phyloP scores from a whole-genome alignment of 768 basidiomycete species.

The Collybia mongolica region DNA sequence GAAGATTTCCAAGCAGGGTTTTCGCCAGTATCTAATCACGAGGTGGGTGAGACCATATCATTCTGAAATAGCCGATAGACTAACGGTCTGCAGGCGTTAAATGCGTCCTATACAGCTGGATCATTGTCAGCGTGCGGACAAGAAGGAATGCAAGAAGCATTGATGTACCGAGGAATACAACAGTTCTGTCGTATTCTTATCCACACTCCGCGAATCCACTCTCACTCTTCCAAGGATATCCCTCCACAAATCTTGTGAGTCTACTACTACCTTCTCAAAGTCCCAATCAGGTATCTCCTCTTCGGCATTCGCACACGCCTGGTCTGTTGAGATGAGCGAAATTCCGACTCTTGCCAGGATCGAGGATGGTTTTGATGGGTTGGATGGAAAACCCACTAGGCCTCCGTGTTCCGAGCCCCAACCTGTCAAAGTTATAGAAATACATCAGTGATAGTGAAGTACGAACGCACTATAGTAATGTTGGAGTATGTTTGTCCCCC shows the following conservation, averaged over 20 bases:
- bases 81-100: conserved; percentile 64
- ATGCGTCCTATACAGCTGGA: conserved; percentile 56
- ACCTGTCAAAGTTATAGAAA: no score
- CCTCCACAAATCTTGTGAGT: conserved; percentile 50
- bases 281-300: conserved; percentile 59
- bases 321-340: conserved; percentile 59
- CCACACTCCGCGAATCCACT: conserved; percentile 46
- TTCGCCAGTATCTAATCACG: conserved; percentile 52
- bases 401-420: conserved; percentile 32
- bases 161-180: conserved; percentile 42
- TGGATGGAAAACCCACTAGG: conserved; percentile 48
- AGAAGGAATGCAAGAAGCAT: neutral
- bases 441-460: no score
- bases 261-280: conserved; percentile 43
- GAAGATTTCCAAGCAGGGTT: conserved; percentile 62
- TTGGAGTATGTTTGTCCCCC: conserved; percentile 44
- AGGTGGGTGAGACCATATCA: neutral
- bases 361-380: conserved; percentile 34
- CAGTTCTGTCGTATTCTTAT: conserved; percentile 44
- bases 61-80: conserved; percentile 12
- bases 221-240: conserved; percentile 54
- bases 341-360: conserved; percentile 62
- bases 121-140: neutral
- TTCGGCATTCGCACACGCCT: conserved; percentile 61
- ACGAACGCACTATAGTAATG: conserved; percentile 41